Evolutionary conservation across 1,284 basidiomycete species (phyloP), one percentile per base, ranked within the genome.

Genomic region (Papiliotrema flavescens): DNA sequence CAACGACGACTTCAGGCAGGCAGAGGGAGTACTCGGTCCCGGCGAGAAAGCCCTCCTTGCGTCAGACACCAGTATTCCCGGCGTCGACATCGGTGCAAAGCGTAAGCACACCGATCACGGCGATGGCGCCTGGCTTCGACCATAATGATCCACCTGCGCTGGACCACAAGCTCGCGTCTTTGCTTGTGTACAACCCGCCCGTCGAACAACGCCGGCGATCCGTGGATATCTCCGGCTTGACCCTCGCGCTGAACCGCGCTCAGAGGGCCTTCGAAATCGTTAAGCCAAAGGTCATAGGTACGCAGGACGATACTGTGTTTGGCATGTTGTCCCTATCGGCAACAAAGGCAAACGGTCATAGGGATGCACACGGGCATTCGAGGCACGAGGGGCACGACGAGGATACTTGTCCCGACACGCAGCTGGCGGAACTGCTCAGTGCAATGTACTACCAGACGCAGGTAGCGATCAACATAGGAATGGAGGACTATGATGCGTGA

Each of bases 171-270:
- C 32, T 54, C 19, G 24, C 42, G 3, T 53, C 53, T 24, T 43
- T 37, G 36, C 52, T 45, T 23, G 44, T 22, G 28, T 55, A 52
- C 53, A 34, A 59, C 15, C 64, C 67, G 9, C 49, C 45, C 13
- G 46, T 47, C 32, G 47, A 49, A 49, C 62, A 65, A 1, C 61
- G 84, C n/a, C 73, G 89, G 54, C 79, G 87, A 46, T 90, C 88
- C 69, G 88, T 90, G 56, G 90, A 93, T 71, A 82, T 89, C 40
- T 89, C 90, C 24, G 89, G 90, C 39, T 81, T 93, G 54, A 84
- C 85, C 54, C 83, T 90, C 43, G 89, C 89, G 1, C 82, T 89
- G 40, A 80, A 80, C 55, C 83, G 84, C 58, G 80, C 69, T 4
- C 51, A 57, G 28, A 44, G 54, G 34, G 54, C 55, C 5, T 66